These are phyloP conservation scores for Leonotis leonurus DNA, from an alignment of 257 asterid species.

Conservation along the genomic window DNA sequence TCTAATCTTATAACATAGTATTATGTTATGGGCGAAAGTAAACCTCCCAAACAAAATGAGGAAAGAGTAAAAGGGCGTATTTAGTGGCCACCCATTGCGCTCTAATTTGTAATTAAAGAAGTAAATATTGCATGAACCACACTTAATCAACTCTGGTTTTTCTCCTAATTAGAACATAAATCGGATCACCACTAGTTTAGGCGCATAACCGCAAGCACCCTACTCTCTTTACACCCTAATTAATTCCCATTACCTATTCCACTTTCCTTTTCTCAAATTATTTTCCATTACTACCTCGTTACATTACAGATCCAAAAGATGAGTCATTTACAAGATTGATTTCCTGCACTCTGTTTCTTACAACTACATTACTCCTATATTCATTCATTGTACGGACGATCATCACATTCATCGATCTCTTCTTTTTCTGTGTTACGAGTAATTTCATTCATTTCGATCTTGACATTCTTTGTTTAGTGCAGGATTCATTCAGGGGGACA, in stretches of 20 bases:
- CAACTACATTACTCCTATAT: too few species aligned
- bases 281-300: too few species aligned
- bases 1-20: too few species aligned
- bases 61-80: conserved; percentile 8
- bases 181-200: conserved; percentile 30
- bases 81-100: conserved; percentile 3
- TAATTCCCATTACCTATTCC: conserved; percentile 3
- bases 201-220: background rate
- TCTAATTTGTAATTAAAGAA: background rate
- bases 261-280: background rate
- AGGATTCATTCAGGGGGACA: too few species aligned
- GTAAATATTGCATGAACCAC: background rate
- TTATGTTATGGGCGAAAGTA: too few species aligned
- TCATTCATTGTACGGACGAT: too few species aligned
- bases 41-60: too few species aligned
- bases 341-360: too few species aligned
- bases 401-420: too few species aligned
- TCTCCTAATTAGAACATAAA: background rate
- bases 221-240: background rate
- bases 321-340: background rate
- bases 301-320: background rate
- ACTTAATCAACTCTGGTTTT: background rate
- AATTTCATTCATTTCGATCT: too few species aligned
- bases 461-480: too few species aligned
- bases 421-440: too few species aligned